Conservation (phyloP, 305 asterid species). For the Coffea humblotiana region DNA sequence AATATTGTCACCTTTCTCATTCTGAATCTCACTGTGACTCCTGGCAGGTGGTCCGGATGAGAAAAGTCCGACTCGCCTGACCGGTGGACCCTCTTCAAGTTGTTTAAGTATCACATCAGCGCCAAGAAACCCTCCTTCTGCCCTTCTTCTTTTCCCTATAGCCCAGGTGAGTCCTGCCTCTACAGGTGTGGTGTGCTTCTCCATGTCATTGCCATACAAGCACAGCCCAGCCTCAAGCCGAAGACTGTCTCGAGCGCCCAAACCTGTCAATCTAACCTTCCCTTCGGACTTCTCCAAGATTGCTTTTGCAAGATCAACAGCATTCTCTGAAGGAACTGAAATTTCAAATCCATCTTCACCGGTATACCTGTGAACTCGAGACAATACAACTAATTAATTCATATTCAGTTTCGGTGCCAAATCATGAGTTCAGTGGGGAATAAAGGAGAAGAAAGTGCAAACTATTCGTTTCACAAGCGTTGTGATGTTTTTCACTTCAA, state of each 20-base stretch:
- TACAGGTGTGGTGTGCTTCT: slow-evolving; percentile 86
- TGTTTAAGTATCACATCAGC: slow-evolving; percentile 90
- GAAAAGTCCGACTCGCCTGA: slow-evolving; percentile 84
- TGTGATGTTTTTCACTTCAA: neutral
- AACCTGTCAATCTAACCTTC: slow-evolving; percentile 77
- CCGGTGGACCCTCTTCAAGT: slow-evolving; percentile 69
- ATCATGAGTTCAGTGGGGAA: neutral
- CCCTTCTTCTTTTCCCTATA: slow-evolving; percentile 91
- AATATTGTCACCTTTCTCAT: slow-evolving; percentile 71
- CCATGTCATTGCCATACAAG: slow-evolving; percentile 96
- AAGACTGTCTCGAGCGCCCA: slow-evolving; percentile 99
- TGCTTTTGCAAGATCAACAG: slow-evolving; percentile 57
- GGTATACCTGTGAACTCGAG: slow-evolving; percentile 66
- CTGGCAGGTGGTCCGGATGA: slow-evolving; percentile 93
- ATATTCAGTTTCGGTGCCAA: neutral
- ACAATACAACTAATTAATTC: neutral
- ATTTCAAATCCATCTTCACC: slow-evolving; percentile 99
- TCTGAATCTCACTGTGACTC: slow-evolving; percentile 90
- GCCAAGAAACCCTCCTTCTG: slow-evolving; percentile 95
- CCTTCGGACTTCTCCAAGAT: slow-evolving; percentile 91
- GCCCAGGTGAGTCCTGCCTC: slow-evolving; percentile 99
- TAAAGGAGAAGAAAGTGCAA: neutral
- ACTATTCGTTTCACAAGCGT: neutral
- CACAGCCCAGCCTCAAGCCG: slow-evolving; percentile 96
- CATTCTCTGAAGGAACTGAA: slow-evolving; percentile 58